phyloP scores from a whole-genome alignment of 2,329 filamentous ascomycete species.

The Biscogniauxia marginata region DNA sequence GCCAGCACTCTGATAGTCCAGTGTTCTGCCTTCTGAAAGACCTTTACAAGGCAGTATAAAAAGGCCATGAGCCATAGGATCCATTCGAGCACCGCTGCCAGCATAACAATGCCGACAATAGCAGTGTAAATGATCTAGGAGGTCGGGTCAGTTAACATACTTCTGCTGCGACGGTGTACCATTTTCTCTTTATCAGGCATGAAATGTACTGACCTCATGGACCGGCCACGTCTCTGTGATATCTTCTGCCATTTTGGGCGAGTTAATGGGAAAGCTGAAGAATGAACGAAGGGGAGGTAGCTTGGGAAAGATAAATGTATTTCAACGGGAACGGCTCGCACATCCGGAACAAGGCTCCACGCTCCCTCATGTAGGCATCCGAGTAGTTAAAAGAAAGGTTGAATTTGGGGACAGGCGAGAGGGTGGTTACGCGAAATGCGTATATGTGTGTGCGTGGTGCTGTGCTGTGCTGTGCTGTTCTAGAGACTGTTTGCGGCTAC shows the following conservation, averaged over 20 bases:
- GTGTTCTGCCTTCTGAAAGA: slow-evolving; percentile 84
- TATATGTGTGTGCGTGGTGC: background rate
- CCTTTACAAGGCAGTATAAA: slow-evolving; percentile 84
- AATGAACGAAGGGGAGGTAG: slow-evolving; percentile 1
- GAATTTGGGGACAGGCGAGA: slow-evolving; percentile 7
- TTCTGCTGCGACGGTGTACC: background rate
- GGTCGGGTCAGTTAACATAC: slow-evolving; percentile 13
- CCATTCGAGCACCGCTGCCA: slow-evolving; percentile 88
- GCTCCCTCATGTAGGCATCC: slow-evolving; percentile 27
- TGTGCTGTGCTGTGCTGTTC: background rate
- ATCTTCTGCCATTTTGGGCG: slow-evolving; percentile 40
- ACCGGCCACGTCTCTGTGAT: slow-evolving; percentile 49
- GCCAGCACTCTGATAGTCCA: slow-evolving; percentile 79
- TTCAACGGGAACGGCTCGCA: slow-evolving; percentile 7
- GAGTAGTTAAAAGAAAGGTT: slow-evolving; percentile 9
- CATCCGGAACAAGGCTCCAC: slow-evolving; percentile 13
- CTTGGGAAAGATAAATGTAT: slow-evolving; percentile 11
- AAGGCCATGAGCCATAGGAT: slow-evolving; percentile 94
- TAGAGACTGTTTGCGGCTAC: background rate
- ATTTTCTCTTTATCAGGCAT: background rate
- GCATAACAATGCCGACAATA: slow-evolving; percentile 77
- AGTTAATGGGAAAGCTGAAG: slow-evolving; percentile 2
- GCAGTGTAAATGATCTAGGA: slow-evolving; percentile 78
- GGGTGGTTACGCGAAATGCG: slow-evolving; percentile 10
- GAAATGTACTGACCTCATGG: slow-evolving; percentile 40